Conservation (phyloP, 768 basidiomycete genomes). For the Russula sp. region DNA sequence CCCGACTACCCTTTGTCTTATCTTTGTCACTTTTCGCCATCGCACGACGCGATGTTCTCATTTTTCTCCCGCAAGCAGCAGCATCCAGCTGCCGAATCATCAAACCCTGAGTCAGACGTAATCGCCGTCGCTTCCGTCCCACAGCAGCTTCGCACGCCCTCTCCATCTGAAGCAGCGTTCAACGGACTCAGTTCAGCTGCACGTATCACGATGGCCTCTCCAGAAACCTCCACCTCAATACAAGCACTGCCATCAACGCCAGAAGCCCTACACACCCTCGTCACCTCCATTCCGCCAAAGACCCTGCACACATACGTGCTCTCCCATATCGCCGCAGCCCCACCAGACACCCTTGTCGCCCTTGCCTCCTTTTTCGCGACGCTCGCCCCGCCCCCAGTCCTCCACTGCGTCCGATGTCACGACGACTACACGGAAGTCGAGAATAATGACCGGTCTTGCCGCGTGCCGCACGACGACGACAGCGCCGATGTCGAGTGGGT, state of each 20-base stretch:
- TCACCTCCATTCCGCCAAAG: slow-evolving; percentile 59
- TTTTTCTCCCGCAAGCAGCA: slow-evolving; percentile 21
- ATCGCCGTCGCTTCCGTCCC: slow-evolving; percentile 11
- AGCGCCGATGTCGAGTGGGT: slow-evolving; percentile 68
- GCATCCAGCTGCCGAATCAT: slow-evolving; percentile 1
- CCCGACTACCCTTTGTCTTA: background rate
- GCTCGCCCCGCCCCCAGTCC: slow-evolving; percentile 57
- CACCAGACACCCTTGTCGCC: slow-evolving; percentile 38
- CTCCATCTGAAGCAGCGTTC: slow-evolving; percentile 39
- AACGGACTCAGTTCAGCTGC: slow-evolving; percentile 15
- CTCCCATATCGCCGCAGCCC: slow-evolving; percentile 38
- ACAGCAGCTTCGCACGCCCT: slow-evolving; percentile 47
- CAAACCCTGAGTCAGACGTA: background rate
- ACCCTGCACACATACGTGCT: slow-evolving; percentile 59
- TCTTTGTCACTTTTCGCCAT: slow-evolving; percentile 9
- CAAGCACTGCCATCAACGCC: slow-evolving; percentile 24
- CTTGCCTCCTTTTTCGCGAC: slow-evolving; percentile 55
- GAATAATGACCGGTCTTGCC: slow-evolving; percentile 64
- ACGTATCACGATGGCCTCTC: slow-evolving; percentile 25
- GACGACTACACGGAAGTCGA: slow-evolving; percentile 63
- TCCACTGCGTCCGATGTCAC: slow-evolving; percentile 77
- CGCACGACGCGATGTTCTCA: slow-evolving; percentile 12
- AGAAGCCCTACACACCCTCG: slow-evolving; percentile 43
- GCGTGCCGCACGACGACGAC: slow-evolving; percentile 73
- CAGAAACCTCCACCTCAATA: slow-evolving; percentile 29